A percentile compares a stretch with the other conserved stretches of the same genome.
Evolutionary conservation across 169 alveolate genomes (phyloP).

Genomic region (Plasmodium chabaudi): DNA sequence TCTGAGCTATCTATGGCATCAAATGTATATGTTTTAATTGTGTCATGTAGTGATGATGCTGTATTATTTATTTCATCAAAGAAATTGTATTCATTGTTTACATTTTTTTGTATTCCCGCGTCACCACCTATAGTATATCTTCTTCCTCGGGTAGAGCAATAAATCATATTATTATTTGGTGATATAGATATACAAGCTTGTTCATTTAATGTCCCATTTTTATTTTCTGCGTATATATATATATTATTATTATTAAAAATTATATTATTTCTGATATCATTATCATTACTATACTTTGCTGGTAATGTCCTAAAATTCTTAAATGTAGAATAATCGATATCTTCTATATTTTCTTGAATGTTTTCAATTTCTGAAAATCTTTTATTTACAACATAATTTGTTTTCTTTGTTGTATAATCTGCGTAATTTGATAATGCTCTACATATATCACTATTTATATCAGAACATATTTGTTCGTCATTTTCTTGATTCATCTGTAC

Average conservation of each 20-base stretch:
- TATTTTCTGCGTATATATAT: conserved; percentile 75
- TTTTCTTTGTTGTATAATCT: conserved; percentile 64
- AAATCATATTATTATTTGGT: conserved; percentile 64
- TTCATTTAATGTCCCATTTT: conserved; percentile 76
- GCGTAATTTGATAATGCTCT: conserved; percentile 66
- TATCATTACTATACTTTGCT: conserved; percentile 72
- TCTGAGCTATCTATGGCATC: conserved; percentile 68
- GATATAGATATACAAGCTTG: conserved; percentile 74
- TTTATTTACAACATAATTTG: conserved; percentile 64
- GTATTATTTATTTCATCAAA: conserved; percentile 33
- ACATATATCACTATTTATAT: conserved; percentile 56
- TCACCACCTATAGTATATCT: conserved; percentile 75
- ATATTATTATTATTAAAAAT: conserved; percentile 68
- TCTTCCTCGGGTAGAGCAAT: conserved; percentile 71
- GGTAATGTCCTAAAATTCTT: conserved; percentile 72
- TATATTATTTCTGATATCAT: conserved; percentile 73
- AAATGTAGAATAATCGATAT: conserved; percentile 55
- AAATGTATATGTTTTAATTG: conserved; percentile 55
- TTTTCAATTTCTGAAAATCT: conserved; percentile 70
- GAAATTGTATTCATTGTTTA: conserved; percentile 69
- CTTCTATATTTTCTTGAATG: conserved; percentile 67
- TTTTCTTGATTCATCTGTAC: conserved; percentile 49
- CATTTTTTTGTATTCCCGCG: conserved; percentile 70
- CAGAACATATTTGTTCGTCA: conserved; percentile 42
- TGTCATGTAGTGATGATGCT: conserved; percentile 24